These are phyloP conservation scores for Coprinopsis sp. DNA, from an alignment of 768 basidiomycete species.

Conservation along the genomic window DNA sequence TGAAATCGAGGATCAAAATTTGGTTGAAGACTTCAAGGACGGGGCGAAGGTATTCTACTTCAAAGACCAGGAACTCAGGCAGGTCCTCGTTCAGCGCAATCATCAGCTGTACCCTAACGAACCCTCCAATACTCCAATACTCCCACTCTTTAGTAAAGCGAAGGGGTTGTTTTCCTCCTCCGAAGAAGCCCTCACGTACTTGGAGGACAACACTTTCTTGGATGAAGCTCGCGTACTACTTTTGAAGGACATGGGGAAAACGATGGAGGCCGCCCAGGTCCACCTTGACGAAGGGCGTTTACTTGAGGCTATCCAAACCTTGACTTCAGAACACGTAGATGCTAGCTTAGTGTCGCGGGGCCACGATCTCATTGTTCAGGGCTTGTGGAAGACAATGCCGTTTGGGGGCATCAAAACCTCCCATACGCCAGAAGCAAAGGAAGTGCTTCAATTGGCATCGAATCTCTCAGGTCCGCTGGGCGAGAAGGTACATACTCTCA, in stretches of 20 bases:
- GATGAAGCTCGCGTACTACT: conserved; percentile 43
- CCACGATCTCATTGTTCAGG: conserved; percentile 35
- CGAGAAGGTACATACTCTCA: too few relatives aligned
- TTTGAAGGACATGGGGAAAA: conserved; percentile 38
- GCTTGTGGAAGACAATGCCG: conserved; percentile 45
- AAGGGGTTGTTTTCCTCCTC: conserved; percentile 41
- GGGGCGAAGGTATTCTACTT: conserved; percentile 46
- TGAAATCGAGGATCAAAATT: conserved; percentile 24
- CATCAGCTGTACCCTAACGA: background rate
- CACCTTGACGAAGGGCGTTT: conserved; percentile 44
- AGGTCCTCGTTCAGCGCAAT: conserved; percentile 10
- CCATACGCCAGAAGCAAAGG: conserved; percentile 6
- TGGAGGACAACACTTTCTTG: conserved; percentile 46
- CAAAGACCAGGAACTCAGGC: conserved; percentile 34
- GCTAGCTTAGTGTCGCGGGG: conserved; percentile 29
- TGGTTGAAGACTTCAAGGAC: conserved; percentile 33
- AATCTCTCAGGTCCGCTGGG: too few relatives aligned
- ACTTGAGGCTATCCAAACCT: conserved; percentile 43
- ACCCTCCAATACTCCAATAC: too few relatives aligned
- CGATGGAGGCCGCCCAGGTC: conserved; percentile 47
- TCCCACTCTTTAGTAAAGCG: conserved; percentile 46
- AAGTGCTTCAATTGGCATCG: conserved; percentile 23
- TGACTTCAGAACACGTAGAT: conserved; percentile 30
- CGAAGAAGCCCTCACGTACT: conserved; percentile 52
- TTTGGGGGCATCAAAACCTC: conserved; percentile 29